These are phyloP conservation scores for Carex littledalei DNA, from an alignment of 176 grass and related monocot genomes.

Conservation along the genomic window DNA sequence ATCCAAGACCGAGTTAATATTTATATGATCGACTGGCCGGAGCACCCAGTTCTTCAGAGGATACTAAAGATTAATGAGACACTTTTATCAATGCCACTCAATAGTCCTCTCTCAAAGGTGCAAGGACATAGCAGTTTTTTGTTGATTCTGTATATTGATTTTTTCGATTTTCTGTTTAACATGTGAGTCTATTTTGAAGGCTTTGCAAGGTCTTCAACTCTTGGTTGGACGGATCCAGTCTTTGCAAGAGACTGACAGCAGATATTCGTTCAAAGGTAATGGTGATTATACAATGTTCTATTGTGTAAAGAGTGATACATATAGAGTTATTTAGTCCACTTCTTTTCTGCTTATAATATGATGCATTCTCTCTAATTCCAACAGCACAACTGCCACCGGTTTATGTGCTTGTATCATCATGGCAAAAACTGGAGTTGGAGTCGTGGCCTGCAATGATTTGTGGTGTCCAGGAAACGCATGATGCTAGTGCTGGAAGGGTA, in stretches of 20 bases:
- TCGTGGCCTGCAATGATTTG: conserved; percentile 65
- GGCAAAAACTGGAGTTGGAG: conserved; percentile 89
- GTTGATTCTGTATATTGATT: neutral
- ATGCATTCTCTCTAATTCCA: neutral
- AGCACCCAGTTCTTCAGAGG: conserved; percentile 76
- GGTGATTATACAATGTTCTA: neutral
- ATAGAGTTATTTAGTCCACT: neutral
- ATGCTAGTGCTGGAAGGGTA: conserved; percentile 68
- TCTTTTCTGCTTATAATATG: neutral
- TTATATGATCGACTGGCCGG: conserved; percentile 78
- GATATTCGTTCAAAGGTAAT: conserved; percentile 68
- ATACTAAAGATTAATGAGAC: conserved; percentile 54
- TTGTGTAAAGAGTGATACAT: neutral
- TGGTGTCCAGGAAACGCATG: conserved; percentile 52
- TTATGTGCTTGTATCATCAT: conserved; percentile 66
- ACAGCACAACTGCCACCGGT: conserved; percentile 63
- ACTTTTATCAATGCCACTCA: conserved; percentile 56
- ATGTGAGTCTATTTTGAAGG: conserved; percentile 44
- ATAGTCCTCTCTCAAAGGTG: conserved; percentile 65
- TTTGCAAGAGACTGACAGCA: conserved; percentile 83
- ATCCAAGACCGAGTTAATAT: conserved; percentile 49
- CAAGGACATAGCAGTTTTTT: conserved; percentile 12
- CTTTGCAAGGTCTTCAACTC: conserved; percentile 76
- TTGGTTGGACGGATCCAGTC: conserved; percentile 60
- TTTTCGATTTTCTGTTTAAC: conserved; percentile 9